Evolutionary conservation across 768 basidiomycete species (phyloP).

Genomic region (Tylopilus rubrobrunneus): DNA sequence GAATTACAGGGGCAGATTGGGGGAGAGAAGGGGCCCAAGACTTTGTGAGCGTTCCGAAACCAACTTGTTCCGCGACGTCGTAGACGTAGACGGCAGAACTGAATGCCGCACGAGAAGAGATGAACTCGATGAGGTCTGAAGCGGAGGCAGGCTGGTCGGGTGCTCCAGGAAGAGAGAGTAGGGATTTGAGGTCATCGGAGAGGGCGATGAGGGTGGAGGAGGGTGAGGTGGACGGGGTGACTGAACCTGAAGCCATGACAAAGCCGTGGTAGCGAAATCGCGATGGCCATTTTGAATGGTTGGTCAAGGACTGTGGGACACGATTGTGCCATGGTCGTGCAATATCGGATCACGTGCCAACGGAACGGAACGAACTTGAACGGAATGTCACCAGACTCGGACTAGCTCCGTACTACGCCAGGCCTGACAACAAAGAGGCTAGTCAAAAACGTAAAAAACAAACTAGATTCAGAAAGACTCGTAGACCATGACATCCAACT

Average conservation of each 20-base stretch:
- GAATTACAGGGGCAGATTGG: slow-evolving; percentile 51
- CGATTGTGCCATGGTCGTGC: slow-evolving; percentile 31
- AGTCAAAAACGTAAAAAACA: too few species aligned
- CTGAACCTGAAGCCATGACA: slow-evolving; percentile 3
- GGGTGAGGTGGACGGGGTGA: slow-evolving; percentile 8
- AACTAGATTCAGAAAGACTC: too few species aligned
- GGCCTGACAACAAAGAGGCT: too few species aligned
- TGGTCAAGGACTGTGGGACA: slow-evolving; percentile 14
- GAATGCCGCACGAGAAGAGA: slow-evolving; percentile 51
- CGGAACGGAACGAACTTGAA: neutral
- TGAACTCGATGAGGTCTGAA: slow-evolving; percentile 63
- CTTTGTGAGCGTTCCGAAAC: slow-evolving; percentile 72
- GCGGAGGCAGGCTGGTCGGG: slow-evolving; percentile 35
- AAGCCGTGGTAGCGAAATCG: too few species aligned
- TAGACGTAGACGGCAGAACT: slow-evolving; percentile 76
- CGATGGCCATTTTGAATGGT: slow-evolving; percentile 1
- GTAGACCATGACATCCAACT: too few species aligned
- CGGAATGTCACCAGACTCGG: too few species aligned
- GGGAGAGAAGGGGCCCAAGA: slow-evolving; percentile 49
- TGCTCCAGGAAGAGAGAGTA: slow-evolving; percentile 1
- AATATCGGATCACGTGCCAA: slow-evolving; percentile 30
- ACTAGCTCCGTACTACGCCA: too few species aligned
- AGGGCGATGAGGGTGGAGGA: slow-evolving; percentile 34
- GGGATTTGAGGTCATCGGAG: slow-evolving; percentile 29
- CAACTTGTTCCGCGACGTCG: slow-evolving; percentile 80